A percentile compares a stretch with the other conserved stretches of the same genome.
These are phyloP conservation scores for Odonthalia washingtoniensis DNA, from an alignment of 31 red algal species.

Conservation along the genomic window DNA sequence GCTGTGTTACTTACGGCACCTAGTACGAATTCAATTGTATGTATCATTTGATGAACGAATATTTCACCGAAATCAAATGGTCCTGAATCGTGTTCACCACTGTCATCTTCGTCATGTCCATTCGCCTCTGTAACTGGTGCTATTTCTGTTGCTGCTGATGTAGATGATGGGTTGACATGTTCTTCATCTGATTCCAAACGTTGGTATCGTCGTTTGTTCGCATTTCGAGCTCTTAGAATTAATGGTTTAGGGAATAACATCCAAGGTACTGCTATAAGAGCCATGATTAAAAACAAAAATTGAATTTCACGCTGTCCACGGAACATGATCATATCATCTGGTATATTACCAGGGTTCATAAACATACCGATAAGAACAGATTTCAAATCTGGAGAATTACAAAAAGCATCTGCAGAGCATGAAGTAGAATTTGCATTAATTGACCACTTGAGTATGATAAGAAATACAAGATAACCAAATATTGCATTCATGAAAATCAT, in stretches of 20 bases:
- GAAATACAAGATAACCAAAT: slow-evolving; percentile 90
- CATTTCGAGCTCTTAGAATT: slow-evolving; percentile 72
- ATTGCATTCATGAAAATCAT: slow-evolving; percentile 91
- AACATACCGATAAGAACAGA: slow-evolving; percentile 91
- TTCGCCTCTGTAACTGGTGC: neutral
- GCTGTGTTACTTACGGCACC: slow-evolving; percentile 97
- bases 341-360: slow-evolving; percentile 85
- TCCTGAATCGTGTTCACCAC: slow-evolving; percentile 28
- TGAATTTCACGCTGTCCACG: slow-evolving; percentile 80
- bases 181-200: slow-evolving; percentile 50
- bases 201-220: slow-evolving; percentile 47
- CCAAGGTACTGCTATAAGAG: slow-evolving; percentile 88
- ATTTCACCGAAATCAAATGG: slow-evolving; percentile 88
- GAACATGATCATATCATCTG: slow-evolving; percentile 79
- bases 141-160: neutral
- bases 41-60: slow-evolving; percentile 96
- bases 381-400: slow-evolving; percentile 86
- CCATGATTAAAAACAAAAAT: slow-evolving; percentile 59
- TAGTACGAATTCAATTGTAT: slow-evolving; percentile 99
- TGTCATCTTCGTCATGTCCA: slow-evolving; percentile 15
- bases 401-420: slow-evolving; percentile 64
- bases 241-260: slow-evolving; percentile 96
- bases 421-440: slow-evolving; percentile 80
- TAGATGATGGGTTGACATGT: neutral
- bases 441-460: slow-evolving; percentile 94